Conservation (phyloP, 352 stramenopile species). For the Aphanomyces invadans region DNA sequence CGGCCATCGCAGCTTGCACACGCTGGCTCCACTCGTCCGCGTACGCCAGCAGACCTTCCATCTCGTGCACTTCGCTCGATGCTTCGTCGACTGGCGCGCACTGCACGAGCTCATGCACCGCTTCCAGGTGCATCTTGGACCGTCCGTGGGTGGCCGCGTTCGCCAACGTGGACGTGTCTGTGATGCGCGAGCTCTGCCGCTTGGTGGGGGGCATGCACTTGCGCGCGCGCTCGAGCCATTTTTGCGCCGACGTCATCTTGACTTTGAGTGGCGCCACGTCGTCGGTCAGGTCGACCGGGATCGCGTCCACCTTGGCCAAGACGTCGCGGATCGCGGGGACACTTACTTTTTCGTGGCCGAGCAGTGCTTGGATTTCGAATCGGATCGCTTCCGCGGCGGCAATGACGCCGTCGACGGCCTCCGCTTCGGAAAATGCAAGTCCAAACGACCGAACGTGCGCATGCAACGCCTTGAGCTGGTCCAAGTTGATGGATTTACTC, state of each 20-base stretch:
- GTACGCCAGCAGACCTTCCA: constrained; percentile 83
- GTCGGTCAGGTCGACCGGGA: constrained; percentile 77
- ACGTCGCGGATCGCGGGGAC: constrained; percentile 71
- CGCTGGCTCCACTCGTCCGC: constrained; percentile 76
- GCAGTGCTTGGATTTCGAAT: constrained; percentile 51
- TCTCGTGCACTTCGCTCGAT: constrained; percentile 81
- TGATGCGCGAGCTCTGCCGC: constrained; percentile 46
- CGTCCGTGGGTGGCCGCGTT: no score
- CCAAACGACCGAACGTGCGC: constrained; percentile 34
- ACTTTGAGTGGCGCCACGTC: constrained; percentile 73
- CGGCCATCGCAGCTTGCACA: constrained; percentile 68
- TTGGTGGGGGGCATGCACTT: constrained; percentile 62
- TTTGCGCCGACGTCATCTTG: constrained; percentile 80
- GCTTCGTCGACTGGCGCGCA: constrained; percentile 73
- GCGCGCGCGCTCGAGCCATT: constrained; percentile 74
- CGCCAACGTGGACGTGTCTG: no score
- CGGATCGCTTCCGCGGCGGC: constrained; percentile 54
- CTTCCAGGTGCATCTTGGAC: constrained; percentile 77
- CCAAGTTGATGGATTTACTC: neutral
- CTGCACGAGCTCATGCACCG: constrained; percentile 74
- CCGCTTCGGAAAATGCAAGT: constrained; percentile 58
- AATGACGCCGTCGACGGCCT: constrained; percentile 40
- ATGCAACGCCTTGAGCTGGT: constrained; percentile 39
- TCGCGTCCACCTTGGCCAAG: constrained; percentile 68
- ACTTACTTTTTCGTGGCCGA: constrained; percentile 75